Conservation (phyloP, 1,284 basidiomycete genomes). For the Mycena sp. region DNA sequence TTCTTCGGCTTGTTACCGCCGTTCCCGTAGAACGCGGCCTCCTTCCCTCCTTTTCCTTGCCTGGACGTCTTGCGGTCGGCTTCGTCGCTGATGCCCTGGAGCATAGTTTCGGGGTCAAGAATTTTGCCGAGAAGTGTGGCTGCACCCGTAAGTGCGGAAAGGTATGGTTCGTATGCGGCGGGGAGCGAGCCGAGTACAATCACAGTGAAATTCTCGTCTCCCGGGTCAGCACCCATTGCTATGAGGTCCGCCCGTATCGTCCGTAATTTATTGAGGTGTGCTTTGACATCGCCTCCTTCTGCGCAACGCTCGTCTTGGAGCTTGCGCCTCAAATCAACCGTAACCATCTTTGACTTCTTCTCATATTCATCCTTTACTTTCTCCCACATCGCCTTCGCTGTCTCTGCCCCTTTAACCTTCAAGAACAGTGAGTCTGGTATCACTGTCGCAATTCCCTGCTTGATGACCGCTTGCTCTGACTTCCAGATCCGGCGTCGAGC, state of each 20-base stretch:
- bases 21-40: constrained; percentile 15
- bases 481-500: neutral
- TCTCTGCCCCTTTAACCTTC: neutral
- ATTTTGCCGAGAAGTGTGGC: too few relatives aligned
- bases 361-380: constrained; percentile 5
- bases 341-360: too few relatives aligned
- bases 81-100: too few relatives aligned
- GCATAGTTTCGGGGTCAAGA: too few relatives aligned
- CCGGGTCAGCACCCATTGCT: too few relatives aligned
- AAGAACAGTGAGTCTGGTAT: constrained; percentile 3
- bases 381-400: constrained; percentile 2
- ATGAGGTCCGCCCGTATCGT: constrained; percentile 1
- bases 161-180: neutral
- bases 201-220: neutral
- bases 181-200: constrained; percentile 8
- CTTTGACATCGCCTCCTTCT: neutral
- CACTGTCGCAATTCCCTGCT: neutral
- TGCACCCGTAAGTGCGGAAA: too few relatives aligned
- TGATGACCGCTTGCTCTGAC: constrained; percentile 7
- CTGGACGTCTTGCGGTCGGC: too few relatives aligned
- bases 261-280: constrained; percentile 5
- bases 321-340: neutral
- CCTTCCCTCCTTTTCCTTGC: neutral
- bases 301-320: constrained; percentile 9
- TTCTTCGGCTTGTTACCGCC: constrained; percentile 4